phyloP scores from a whole-genome alignment of 306 rosid species.

The Myrica gale region DNA sequence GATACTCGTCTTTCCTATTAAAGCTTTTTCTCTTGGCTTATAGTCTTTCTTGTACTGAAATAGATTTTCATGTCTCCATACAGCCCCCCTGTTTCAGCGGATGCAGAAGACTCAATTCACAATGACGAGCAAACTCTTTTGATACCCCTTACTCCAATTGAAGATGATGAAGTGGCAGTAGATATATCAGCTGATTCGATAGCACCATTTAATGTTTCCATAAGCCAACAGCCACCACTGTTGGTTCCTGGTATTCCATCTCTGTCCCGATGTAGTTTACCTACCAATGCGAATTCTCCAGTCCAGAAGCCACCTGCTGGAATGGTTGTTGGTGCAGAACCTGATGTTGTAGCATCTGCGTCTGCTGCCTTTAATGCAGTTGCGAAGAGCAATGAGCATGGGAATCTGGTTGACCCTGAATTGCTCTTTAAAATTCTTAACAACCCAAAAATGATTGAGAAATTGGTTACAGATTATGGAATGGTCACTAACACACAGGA shows the following conservation, averaged over 20 bases:
- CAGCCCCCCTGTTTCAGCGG: slow-evolving; percentile 54
- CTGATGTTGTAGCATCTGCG: slow-evolving; percentile 62
- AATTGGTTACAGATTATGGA: slow-evolving; percentile 63
- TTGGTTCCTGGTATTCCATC: slow-evolving; percentile 35
- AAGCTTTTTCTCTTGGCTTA: slow-evolving; percentile 13
- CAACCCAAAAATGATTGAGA: slow-evolving; percentile 77
- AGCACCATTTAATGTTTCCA: slow-evolving; percentile 22
- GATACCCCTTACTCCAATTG: slow-evolving; percentile 80
- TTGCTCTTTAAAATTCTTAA: slow-evolving; percentile 66
- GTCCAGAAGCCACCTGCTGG: slow-evolving; percentile 30
- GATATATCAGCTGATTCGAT: slow-evolving; percentile 37
- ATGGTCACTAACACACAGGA: slow-evolving; percentile 30
- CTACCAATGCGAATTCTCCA: slow-evolving; percentile 16
- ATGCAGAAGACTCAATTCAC: slow-evolving; percentile 39
- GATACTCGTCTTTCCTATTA: slow-evolving; percentile 37
- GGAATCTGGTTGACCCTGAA: slow-evolving; percentile 64
- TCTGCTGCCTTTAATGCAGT: slow-evolving; percentile 59
- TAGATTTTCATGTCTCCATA: slow-evolving; percentile 16
- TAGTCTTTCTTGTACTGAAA: slow-evolving; percentile 20
- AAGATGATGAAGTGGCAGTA: slow-evolving; percentile 67
- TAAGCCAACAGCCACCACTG: slow-evolving; percentile 31
- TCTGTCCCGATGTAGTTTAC: slow-evolving; percentile 28
- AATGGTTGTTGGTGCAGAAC: slow-evolving; percentile 27
- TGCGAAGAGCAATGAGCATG: slow-evolving; percentile 62
- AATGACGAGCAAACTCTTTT: slow-evolving; percentile 41